phyloP scores from a whole-genome alignment of 1,284 basidiomycete genomes.

The Athelia sp. region DNA sequence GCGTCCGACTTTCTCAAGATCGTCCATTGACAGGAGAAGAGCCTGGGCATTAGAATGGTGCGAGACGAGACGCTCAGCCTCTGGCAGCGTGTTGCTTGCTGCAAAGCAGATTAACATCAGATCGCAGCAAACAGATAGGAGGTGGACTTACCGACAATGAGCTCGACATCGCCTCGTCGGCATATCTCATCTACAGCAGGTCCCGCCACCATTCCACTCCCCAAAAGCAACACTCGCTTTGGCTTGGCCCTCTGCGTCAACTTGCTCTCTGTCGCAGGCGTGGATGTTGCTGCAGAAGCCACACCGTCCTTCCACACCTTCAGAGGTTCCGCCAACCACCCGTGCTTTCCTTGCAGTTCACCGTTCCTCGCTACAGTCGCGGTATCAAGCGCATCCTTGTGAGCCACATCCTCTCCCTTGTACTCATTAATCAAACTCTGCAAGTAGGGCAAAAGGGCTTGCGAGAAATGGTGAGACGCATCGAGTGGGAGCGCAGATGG shows the following conservation, averaged over 20 bases:
- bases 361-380: conserved; percentile 74
- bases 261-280: neutral
- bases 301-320: conserved; percentile 31
- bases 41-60: conserved; percentile 57
- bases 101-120: conserved; percentile 4
- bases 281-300: neutral
- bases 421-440: conserved; percentile 45
- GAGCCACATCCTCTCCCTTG: conserved; percentile 19
- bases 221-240: conserved; percentile 78
- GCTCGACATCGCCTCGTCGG: conserved; percentile 50
- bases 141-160: conserved; percentile 68
- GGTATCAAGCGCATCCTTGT: conserved; percentile 44
- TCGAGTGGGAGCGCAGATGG: conserved; percentile 81
- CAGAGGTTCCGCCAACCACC: conserved; percentile 56
- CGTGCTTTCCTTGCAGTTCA: conserved; percentile 44
- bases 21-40: conserved; percentile 59
- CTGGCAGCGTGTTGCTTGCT: conserved; percentile 72
- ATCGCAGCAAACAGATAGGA: neutral
- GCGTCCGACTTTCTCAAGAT: conserved; percentile 41
- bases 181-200: conserved; percentile 77
- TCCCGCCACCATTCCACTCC: conserved; percentile 89
- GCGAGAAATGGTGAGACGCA: conserved; percentile 74
- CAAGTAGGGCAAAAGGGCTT: conserved; percentile 65
- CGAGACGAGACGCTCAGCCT: conserved; percentile 53
- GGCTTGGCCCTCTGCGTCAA: conserved; percentile 28